Evolutionary conservation across 306 rosid species (phyloP), one percentile per base, ranked within the genome.

Genomic region (Glycine tomentella): DNA sequence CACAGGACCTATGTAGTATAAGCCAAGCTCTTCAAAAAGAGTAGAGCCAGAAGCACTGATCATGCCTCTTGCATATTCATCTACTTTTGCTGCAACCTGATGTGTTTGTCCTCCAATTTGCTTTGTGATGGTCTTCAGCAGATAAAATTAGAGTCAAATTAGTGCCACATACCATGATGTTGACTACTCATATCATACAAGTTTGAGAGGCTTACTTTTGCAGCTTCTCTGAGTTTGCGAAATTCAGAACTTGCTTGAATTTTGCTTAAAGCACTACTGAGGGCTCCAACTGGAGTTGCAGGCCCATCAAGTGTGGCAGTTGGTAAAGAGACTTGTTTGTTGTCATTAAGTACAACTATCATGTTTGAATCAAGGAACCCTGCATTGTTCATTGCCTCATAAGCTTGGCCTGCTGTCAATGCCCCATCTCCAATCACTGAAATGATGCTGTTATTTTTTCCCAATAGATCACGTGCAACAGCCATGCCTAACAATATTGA

Each of bases 361-460:
- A 95, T 51, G 83, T 95, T 95, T 40, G 94, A 14, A 50, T 91
- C 99, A 52, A 95, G 85, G 67, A 77, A 95, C 62, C 99, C 98
- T 55, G 98, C 97, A 55, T 95, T 95, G 82, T 93, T 95, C 98
- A 95, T 83, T 65, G 99, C 99, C 81, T 95, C 99, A 17, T 95
- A 95, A 50, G 98, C 99, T 88, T 93, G 97, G 44, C 99, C 99
- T 7, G 97, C 99, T 33, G 99, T 93, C 94, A 95, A 90, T 69
- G 97, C 97, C 44, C 99, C 98, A 84, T 95, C 98, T 75, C 98
- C 98, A 36, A 95, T 95, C 85, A 95, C 99, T 6, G 98, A 90
- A 70, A 95, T 88, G 15, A 95, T 85, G 52, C 68, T 87, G 84
- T 91, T 93, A 68, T 86, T 84, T 76, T 93, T 95, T 80, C 96